Evolutionary conservation across 2,329 filamentous ascomycete genomes (phyloP), one percentile per base, ranked within the genome.

Genomic region (Colletotrichum zoysiae): DNA sequence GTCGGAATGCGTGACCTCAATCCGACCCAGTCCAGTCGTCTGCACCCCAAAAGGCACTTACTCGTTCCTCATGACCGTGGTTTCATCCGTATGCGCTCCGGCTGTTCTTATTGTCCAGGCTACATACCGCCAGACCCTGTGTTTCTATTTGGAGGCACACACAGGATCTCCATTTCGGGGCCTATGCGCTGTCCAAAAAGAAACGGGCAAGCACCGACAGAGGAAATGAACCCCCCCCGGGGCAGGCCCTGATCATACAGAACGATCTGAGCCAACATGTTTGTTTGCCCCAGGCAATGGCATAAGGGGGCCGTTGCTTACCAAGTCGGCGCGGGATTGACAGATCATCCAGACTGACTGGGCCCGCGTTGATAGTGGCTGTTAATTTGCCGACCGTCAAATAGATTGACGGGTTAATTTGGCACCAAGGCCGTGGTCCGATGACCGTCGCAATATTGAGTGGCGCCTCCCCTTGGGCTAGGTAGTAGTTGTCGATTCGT

Each of bases 61-160:
- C 16, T 33, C 30, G 23, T 40, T 60, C 48, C 26, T 55, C 33
- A 56, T 64, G 56, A 40, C 59, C 46, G 26, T 66, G 20, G 65
- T 72, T 72, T 72, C 70, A 72, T 72, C 70, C 70, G 59, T 72
- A 60, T 58, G 48, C 59, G 61, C 46, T 20, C 65, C 48, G 59
- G 61, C 59, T 46, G 46, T 61, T 50, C 46, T 26, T 26, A 40
- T 55, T 48, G 66, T 61, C 59, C 46, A 56, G 53, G 65, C 23
- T 50, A 40, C 33, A 42, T 68, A 46, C 33, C 50, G 35, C 58
- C 57, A 66, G 65, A 72, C 70, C 70, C 70, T 72, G 38, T 48
- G 26, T 26, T 60, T 51, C 65, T 38, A 26, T 60, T 70, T 56
- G 59, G 53, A 26, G 63, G 35, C 51, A 57, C 56, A 55, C 51